Evolutionary conservation across 441 rosid genomes (phyloP), one percentile per base, ranked within the genome.

Genomic region (Bruguiera hainesii): DNA sequence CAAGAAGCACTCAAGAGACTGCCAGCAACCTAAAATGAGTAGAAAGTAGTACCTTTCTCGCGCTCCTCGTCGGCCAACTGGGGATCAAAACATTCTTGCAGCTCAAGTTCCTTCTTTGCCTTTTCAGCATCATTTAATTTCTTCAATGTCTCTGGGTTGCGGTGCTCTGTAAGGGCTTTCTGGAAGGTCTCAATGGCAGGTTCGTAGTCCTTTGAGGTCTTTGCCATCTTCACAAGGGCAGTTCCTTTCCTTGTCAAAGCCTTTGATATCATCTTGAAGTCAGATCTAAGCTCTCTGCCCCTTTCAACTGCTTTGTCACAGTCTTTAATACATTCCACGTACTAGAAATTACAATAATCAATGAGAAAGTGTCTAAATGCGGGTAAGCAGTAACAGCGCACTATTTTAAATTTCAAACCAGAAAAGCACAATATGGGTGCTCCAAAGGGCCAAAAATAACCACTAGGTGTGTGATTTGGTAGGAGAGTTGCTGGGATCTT

Each of bases 91-190:
- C 84, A 83, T 69, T 93, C 98, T 68, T 83, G 86, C 31, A 88
- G 98, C 80, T 91, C 98, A 7, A 91, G 75, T 18, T 93, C 98
- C 72, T 93, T 93, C 84, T 82, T 91, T 23, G 89, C 93, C 73
- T 83, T 91, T 85, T 91, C 93, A 3, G 96, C 98, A 0, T 93
- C 98, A 71, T 91, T 88, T n/a, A 85, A 85, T 71, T 82, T 93
- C 85, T 93, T 93, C 84, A 93, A 70, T 1, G 98, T 91, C 71
- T 91, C 98, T 0, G 98, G 93, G 63, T 93, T 91, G 37, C 96
- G 93, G 72, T 91, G 96, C 86, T 93, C 98, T 15, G 98, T 93
- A n/a, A 93, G 95, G 70, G 98, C 97, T 78, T 93, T 93, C 80
- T 93, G 98, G 82, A 88, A 91, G 61, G 96, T 76, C 86, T 91